Percentiles rank a stretch among this genome's conserved stretches.
phyloP scores from a whole-genome alignment of 2,329 filamentous ascomycete genomes.

The Claviceps humidiphila region DNA sequence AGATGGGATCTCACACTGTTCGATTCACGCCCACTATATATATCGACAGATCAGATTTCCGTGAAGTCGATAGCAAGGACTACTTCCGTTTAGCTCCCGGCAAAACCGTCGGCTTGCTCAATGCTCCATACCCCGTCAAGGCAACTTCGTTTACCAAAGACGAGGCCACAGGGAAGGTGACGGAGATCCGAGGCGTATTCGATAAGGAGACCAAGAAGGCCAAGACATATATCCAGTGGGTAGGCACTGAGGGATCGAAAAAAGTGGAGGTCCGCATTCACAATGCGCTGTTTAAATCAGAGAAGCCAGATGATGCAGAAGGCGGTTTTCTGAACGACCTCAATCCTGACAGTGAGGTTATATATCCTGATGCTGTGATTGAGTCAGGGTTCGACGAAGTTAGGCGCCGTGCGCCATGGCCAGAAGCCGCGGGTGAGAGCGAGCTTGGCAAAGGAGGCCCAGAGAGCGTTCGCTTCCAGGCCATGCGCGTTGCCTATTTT shows the following conservation, averaged over 20 bases:
- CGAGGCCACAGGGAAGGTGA: slow-evolving; percentile 47
- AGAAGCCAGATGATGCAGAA: slow-evolving; percentile 63
- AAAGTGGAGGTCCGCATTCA: slow-evolving; percentile 67
- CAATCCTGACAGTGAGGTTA: slow-evolving; percentile 68
- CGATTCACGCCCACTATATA: slow-evolving; percentile 66
- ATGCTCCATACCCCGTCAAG: slow-evolving; percentile 57
- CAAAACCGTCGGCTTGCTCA: slow-evolving; percentile 62
- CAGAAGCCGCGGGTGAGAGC: slow-evolving; percentile 59
- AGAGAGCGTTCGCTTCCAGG: slow-evolving; percentile 81
- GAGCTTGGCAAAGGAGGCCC: slow-evolving; percentile 47
- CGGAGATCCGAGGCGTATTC: slow-evolving; percentile 47
- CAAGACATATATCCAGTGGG: slow-evolving; percentile 87
- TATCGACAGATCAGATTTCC: slow-evolving; percentile 73
- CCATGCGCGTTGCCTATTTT: slow-evolving; percentile 78
- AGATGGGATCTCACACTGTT: slow-evolving; percentile 46
- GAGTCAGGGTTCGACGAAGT: slow-evolving; percentile 78
- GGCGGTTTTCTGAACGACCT: slow-evolving; percentile 76
- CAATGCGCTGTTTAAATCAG: slow-evolving; percentile 73
- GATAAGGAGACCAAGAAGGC: slow-evolving; percentile 60
- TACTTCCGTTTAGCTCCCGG: slow-evolving; percentile 73
- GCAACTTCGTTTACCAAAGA: slow-evolving; percentile 60
- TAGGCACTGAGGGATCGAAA: slow-evolving; percentile 49
- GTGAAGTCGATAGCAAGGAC: slow-evolving; percentile 58
- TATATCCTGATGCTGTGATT: slow-evolving; percentile 67
- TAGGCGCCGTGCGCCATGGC: slow-evolving; percentile 61